phyloP scores from a whole-genome alignment of 495 filamentous ascomycete genomes.

The Podospora appendiculata region DNA sequence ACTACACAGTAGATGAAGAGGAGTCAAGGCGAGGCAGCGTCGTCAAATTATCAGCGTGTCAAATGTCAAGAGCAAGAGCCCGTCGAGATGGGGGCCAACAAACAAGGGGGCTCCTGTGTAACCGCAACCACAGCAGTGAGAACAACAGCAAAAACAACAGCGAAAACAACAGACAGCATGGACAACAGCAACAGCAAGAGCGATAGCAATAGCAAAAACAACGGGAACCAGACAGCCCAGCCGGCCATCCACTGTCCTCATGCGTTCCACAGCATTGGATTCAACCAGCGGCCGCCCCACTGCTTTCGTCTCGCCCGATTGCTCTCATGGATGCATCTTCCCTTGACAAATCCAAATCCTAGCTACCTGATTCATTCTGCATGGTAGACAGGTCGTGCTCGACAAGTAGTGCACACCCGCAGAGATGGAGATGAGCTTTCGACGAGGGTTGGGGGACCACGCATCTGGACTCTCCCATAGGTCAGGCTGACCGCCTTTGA shows the following conservation, averaged over 20 bases:
- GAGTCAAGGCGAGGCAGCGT: too few relatives aligned
- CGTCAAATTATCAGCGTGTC: too few relatives aligned
- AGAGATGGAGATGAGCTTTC: background rate
- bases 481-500: too few relatives aligned
- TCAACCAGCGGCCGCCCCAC: background rate
- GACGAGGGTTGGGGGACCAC: too few relatives aligned
- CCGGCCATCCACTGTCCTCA: too few relatives aligned
- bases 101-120: background rate
- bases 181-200: too few relatives aligned
- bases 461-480: too few relatives aligned
- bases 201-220: too few relatives aligned
- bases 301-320: background rate
- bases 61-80: too few relatives aligned
- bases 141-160: too few relatives aligned
- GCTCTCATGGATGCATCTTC: background rate
- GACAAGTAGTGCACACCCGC: background rate
- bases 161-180: too few relatives aligned
- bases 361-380: background rate
- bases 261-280: constrained; percentile 10
- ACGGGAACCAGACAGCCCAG: too few relatives aligned
- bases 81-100: background rate
- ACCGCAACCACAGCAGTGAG: background rate
- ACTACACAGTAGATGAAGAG: background rate
- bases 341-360: background rate
- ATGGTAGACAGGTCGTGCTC: background rate